phyloP scores from a whole-genome alignment of 2,329 filamentous ascomycete genomes.

The Stagonosporopsis rhizophila region DNA sequence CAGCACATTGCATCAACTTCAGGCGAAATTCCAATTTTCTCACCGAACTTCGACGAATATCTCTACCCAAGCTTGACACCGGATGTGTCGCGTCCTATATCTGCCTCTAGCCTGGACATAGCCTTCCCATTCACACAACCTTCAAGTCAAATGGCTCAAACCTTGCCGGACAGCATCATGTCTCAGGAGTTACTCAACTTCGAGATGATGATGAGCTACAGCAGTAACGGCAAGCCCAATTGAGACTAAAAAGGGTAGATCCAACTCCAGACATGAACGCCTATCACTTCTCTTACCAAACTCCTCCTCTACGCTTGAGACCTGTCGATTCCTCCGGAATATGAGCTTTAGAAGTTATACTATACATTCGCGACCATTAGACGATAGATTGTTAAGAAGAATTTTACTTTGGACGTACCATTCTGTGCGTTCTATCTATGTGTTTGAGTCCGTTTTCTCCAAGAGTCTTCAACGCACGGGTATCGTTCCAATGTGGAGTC shows the following conservation, averaged over 20 bases:
- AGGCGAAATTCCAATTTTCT: not conserved
- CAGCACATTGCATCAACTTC: not conserved
- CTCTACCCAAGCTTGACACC: not conserved
- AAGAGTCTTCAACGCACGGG: not conserved
- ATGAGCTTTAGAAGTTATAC: not conserved
- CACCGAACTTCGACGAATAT: not conserved
- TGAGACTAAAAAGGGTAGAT: not conserved
- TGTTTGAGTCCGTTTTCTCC: not conserved
- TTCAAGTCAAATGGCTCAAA: not conserved
- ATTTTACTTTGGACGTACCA: not conserved
- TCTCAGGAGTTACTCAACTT: conserved; percentile 1
- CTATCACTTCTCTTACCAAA: not conserved
- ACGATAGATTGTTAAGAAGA: not conserved
- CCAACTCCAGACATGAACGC: not conserved
- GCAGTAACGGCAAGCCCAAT: not conserved
- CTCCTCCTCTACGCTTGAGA: not conserved
- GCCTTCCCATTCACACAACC: conserved; percentile 2
- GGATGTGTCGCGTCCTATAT: conserved; percentile 2
- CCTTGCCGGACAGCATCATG: not conserved
- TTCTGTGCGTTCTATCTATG: not conserved
- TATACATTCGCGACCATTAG: not conserved
- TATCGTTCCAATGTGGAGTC: not conserved
- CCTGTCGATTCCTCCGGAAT: not conserved
- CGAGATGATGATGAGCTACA: not conserved
- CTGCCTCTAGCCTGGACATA: conserved; percentile 8